Percentiles rank a stretch among this genome's conserved stretches.
Evolutionary conservation across 31 red algal genomes (phyloP).

Genomic region (Endocladia muricata): DNA sequence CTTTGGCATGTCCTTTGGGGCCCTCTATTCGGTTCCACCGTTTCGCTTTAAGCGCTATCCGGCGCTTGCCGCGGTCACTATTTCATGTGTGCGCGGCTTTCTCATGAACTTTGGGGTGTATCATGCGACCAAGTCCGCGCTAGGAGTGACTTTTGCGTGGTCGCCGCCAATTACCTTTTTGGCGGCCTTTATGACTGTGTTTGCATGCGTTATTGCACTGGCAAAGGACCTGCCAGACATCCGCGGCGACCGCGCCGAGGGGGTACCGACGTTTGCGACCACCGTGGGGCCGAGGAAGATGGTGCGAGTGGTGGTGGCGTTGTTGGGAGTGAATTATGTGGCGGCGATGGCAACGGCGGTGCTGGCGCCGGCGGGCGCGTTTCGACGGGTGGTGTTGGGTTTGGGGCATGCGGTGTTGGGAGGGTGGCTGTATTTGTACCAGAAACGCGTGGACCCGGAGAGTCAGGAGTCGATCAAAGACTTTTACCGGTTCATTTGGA

Average conservation of each 20-base stretch:
- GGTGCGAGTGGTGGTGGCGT: slow-evolving; percentile 29
- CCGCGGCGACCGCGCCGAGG: slow-evolving; percentile 65
- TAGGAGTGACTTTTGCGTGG: slow-evolving; percentile 81
- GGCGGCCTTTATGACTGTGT: slow-evolving; percentile 86
- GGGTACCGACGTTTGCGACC: slow-evolving; percentile 83
- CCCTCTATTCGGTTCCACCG: slow-evolving; percentile 87
- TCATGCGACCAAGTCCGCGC: slow-evolving; percentile 81
- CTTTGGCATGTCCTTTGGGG: slow-evolving; percentile 83
- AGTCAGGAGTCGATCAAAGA: slow-evolving; percentile 48
- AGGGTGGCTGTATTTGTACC: slow-evolving; percentile 27
- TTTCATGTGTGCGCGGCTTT: slow-evolving; percentile 92
- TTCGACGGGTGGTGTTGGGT: slow-evolving; percentile 44
- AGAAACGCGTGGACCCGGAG: slow-evolving; percentile 31
- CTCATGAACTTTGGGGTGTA: slow-evolving; percentile 97
- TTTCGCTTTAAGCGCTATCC: slow-evolving; percentile 80
- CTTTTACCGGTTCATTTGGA: slow-evolving; percentile 83
- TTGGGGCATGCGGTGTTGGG: slow-evolving; percentile 58
- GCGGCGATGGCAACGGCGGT: slow-evolving; percentile 53
- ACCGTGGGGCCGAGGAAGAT: slow-evolving; percentile 49
- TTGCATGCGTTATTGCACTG: slow-evolving; percentile 90
- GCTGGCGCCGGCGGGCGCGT: slow-evolving; percentile 49
- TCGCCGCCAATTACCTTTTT: slow-evolving; percentile 81
- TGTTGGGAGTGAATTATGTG: slow-evolving; percentile 55
- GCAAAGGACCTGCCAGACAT: slow-evolving; percentile 93
- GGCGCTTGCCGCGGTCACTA: slow-evolving; percentile 72